phyloP scores from a whole-genome alignment of 2,329 filamentous ascomycete genomes.

The Reticulascus tulasneorum region DNA sequence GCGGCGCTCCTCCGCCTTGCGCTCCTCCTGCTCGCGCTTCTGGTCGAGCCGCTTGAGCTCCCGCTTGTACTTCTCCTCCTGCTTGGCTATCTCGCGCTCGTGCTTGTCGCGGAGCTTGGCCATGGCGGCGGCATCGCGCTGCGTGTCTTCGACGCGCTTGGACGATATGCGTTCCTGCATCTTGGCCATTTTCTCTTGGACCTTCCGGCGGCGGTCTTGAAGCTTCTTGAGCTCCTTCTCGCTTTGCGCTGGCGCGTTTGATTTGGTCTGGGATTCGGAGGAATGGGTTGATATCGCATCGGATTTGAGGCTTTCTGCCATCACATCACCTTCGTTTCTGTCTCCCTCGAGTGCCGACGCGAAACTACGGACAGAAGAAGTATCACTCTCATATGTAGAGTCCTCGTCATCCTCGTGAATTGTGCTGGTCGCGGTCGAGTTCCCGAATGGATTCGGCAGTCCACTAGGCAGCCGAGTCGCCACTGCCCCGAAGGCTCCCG shows the following conservation, averaged over 20 bases:
- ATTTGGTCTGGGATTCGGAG: slow-evolving; percentile 29
- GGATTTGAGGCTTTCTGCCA: slow-evolving; percentile 2
- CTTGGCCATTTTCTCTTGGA: slow-evolving; percentile 60
- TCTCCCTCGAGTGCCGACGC: slow-evolving; percentile 41
- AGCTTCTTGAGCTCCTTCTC: slow-evolving; percentile 66
- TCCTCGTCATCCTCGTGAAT: slow-evolving; percentile 25
- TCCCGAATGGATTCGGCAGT: slow-evolving; percentile 22
- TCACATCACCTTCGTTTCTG: slow-evolving; percentile 22
- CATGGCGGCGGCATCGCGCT: slow-evolving; percentile 45
- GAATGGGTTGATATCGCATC: slow-evolving; percentile 23
- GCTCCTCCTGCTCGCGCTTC: slow-evolving; percentile 58
- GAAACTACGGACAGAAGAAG: slow-evolving; percentile 45
- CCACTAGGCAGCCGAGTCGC: slow-evolving; percentile 32
- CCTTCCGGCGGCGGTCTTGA: slow-evolving; percentile 54
- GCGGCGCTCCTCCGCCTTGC: slow-evolving; percentile 50
- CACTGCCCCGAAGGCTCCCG: slow-evolving; percentile 46
- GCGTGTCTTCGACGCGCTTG: slow-evolving; percentile 43
- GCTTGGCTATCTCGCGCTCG: slow-evolving; percentile 58
- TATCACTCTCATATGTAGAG: slow-evolving; percentile 31
- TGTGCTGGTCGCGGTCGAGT: slow-evolving; percentile 21
- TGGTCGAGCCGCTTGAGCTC: slow-evolving; percentile 63
- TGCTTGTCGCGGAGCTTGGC: slow-evolving; percentile 61
- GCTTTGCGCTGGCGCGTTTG: slow-evolving; percentile 29
- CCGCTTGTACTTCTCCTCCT: slow-evolving; percentile 61
- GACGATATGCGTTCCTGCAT: slow-evolving; percentile 44